Evolutionary conservation across 805 yeast species (phyloP).

Genomic region (Suhomyces prunicola): DNA sequence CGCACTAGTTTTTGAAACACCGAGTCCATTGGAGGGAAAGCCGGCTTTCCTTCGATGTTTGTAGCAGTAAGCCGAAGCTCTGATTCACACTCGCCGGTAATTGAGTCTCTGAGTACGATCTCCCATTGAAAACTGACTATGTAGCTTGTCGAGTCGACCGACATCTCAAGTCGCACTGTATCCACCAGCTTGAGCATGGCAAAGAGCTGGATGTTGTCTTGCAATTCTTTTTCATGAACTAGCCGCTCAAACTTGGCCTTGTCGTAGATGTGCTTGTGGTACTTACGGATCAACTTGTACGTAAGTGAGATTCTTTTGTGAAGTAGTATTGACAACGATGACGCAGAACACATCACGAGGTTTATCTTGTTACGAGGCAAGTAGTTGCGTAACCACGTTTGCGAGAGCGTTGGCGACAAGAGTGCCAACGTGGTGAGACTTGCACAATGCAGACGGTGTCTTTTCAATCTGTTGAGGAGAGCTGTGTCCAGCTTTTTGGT

Average conservation of each 20-base stretch:
- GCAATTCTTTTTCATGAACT: constrained; percentile 10
- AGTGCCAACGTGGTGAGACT: constrained; percentile 11
- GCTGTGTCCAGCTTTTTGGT: not conserved
- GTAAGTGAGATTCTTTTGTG: constrained; percentile 20
- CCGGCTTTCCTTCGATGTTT: constrained; percentile 6
- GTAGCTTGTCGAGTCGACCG: not conserved
- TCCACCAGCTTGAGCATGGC: constrained; percentile 20
- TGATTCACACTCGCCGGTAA: constrained; percentile 24
- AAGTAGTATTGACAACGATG: constrained; percentile 26
- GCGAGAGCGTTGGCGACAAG: constrained; percentile 22
- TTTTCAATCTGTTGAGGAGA: not conserved
- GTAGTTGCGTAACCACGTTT: constrained; percentile 20
- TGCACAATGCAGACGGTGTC: not conserved
- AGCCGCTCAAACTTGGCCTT: constrained; percentile 7
- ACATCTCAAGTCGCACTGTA: constrained; percentile 13
- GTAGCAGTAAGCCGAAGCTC: constrained; percentile 10
- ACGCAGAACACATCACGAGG: constrained; percentile 28
- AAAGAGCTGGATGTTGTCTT: constrained; percentile 15
- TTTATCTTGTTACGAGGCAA: constrained; percentile 24
- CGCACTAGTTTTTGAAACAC: constrained; percentile 20
- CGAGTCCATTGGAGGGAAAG: constrained; percentile 10
- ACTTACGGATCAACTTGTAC: constrained; percentile 18
- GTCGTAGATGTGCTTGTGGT: constrained; percentile 13
- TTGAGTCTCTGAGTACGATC: constrained; percentile 17
- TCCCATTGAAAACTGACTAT: constrained; percentile 21